Conservation (phyloP, 2,329 filamentous ascomycete species). For the Verticillium isaacii region DNA sequence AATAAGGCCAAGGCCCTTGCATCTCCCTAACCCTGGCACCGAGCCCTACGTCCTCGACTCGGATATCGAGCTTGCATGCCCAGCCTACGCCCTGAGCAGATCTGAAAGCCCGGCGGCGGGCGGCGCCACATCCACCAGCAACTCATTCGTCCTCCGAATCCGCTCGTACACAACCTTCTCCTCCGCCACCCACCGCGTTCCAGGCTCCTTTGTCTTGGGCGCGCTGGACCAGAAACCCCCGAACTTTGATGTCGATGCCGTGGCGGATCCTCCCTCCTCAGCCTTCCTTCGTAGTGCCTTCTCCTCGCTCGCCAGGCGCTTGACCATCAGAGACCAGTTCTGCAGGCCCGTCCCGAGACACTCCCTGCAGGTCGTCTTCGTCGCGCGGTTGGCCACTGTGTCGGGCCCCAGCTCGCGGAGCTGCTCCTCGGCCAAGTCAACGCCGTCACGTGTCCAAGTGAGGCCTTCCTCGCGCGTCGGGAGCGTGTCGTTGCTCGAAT, state of each 20-base stretch:
- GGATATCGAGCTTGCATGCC: neutral
- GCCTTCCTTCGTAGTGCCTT: constrained; percentile 26
- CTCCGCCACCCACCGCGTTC: constrained; percentile 50
- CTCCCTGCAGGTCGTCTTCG: constrained; percentile 61
- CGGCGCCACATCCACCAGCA: constrained; percentile 44
- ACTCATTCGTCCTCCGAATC: constrained; percentile 42
- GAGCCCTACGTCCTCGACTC: neutral
- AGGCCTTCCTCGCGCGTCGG: constrained; percentile 62
- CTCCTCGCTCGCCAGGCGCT: constrained; percentile 53
- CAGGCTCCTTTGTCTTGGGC: constrained; percentile 24
- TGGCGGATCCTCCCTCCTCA: constrained; percentile 9
- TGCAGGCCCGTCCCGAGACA: constrained; percentile 72
- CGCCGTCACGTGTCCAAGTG: constrained; percentile 84
- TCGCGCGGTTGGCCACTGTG: neutral
- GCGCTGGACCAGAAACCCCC: constrained; percentile 32
- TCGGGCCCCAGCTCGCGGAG: constrained; percentile 37
- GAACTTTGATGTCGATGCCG: constrained; percentile 23
- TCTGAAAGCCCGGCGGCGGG: constrained; percentile 27
- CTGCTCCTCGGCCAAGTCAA: constrained; percentile 72
- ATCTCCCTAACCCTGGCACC: neutral
- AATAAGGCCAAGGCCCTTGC: neutral
- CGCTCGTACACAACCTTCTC: constrained; percentile 49
- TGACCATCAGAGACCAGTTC: constrained; percentile 83
- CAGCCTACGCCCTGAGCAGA: constrained; percentile 34
- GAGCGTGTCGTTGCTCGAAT: constrained; percentile 52